Percentiles rank a stretch among this genome's conserved stretches.
phyloP scores from a whole-genome alignment of 2,329 filamentous ascomycete genomes.

The Monilinia fructigena region DNA sequence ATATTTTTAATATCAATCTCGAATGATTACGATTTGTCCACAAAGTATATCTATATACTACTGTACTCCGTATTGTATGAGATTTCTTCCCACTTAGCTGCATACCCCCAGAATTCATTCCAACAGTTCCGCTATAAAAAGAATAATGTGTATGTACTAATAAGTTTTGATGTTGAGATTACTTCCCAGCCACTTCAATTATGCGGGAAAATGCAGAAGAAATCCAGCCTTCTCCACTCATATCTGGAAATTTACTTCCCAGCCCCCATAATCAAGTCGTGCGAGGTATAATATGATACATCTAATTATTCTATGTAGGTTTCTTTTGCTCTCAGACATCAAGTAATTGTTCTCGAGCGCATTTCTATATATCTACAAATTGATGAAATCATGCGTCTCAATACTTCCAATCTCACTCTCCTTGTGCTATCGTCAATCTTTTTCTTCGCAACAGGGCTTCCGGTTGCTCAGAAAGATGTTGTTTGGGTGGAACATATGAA shows the following conservation, averaged over 20 bases:
- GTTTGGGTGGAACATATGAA: conserved; percentile 24
- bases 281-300: conserved; percentile 30
- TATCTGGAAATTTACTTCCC: conserved; percentile 22
- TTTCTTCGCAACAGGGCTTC: conserved; percentile 31
- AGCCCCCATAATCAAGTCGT: conserved; percentile 31
- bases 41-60: not conserved
- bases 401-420: conserved; percentile 30
- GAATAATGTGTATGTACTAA: not conserved
- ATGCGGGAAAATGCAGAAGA: conserved; percentile 24
- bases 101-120: not conserved
- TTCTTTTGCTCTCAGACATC: conserved; percentile 18
- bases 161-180: conserved; percentile 12
- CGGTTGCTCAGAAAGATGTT: conserved; percentile 29
- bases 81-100: not conserved
- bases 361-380: conserved; percentile 8
- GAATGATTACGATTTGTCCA: not conserved
- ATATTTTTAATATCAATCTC: not conserved
- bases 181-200: conserved; percentile 27
- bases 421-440: conserved; percentile 36
- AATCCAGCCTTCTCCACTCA: conserved; percentile 30
- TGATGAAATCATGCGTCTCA: conserved; percentile 34
- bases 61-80: not conserved
- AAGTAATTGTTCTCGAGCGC: conserved; percentile 7
- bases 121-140: not conserved
- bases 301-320: conserved; percentile 26